Base-by-base conservation (phyloP, 2,329 filamentous ascomycete genomes). In the Mycosphaerella sp. region DNA sequence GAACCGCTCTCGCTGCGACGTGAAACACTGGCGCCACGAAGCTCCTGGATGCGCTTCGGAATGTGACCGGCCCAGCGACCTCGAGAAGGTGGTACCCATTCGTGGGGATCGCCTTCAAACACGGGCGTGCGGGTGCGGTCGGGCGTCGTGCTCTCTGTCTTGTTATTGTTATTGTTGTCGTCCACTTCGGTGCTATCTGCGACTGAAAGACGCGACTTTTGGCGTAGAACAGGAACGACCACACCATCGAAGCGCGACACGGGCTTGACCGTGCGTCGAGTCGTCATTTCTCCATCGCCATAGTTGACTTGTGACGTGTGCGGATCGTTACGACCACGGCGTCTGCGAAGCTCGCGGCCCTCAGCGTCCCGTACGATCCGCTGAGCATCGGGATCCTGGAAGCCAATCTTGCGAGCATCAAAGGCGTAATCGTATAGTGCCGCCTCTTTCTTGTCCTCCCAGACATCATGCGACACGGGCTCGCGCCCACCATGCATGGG, bases 401-500 rank as follows among this genome's bases (percentile, higher is more conserved):
- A 71, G n/a, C 76, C 76, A 43, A 71, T 61, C 54, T 74, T 76
- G 60, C 78, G 78, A 0, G 77, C 67, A 57, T 80, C 79, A 64
- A 80, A 80, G 34, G 73, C 74, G 65, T 83, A 84, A 52, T 79
- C 78, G 63, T 84, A 84, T 0, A 84, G 69, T 54, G 77, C 76
- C 1, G 81, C 76, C 68, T 84, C 81, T 59, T 82, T 82, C 67
- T 77, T 77, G 59, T 81, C 80, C 62, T 82, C 80, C 56, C 75
- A 82, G 2, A 80, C 65, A n/a, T 71, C 67, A 4, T 70, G 68
- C 10, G 73, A 69, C 26, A 76, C 63, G 9, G 79, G 76, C 17
- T 72, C 66, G 17, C 75, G 71, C 10, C 74, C 75, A 17, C 76
- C 76, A 53, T 74, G 75, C 31, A 72, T 74, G 6, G 77, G 72